Percentiles rank a stretch among this genome's conserved stretches.
These are phyloP conservation scores for Sanghuangporus weigelae DNA, from an alignment of 1,284 basidiomycete genomes.

Conservation along the genomic window DNA sequence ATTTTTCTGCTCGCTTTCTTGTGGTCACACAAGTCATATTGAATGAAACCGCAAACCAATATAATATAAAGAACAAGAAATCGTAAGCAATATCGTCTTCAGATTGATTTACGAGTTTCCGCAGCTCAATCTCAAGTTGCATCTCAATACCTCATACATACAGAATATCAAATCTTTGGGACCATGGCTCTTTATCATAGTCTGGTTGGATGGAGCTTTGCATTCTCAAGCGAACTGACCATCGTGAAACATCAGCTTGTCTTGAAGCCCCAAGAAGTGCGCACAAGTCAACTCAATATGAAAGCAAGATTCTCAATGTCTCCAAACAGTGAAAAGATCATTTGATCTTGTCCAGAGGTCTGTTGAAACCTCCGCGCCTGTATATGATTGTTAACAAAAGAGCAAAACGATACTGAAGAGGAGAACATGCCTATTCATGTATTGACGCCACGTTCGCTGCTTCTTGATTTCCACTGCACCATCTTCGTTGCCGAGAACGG, in stretches of 20 bases:
- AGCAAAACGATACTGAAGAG: background rate
- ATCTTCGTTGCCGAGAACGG: constrained; percentile 77
- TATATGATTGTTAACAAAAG: constrained; percentile 6
- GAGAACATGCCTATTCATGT: constrained; percentile 75
- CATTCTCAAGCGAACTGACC: too few species aligned
- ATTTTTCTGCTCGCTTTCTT: background rate
- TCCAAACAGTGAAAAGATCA: constrained; percentile 24
- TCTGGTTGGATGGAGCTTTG: too few species aligned
- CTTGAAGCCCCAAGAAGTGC: background rate
- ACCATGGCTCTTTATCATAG: too few species aligned
- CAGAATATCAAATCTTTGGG: too few species aligned
- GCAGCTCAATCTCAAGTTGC: too few species aligned
- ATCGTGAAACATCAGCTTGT: too few species aligned
- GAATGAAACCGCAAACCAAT: too few species aligned
- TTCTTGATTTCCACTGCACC: constrained; percentile 78
- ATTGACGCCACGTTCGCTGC: constrained; percentile 91
- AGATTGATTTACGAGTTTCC: too few species aligned
- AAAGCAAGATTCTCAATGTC: background rate
- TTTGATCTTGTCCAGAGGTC: constrained; percentile 70
- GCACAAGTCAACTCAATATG: background rate
- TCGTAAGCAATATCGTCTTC: too few species aligned
- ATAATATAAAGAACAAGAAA: too few species aligned
- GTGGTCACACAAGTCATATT: too few species aligned
- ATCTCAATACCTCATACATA: too few species aligned
- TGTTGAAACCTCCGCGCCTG: constrained; percentile 91